Evolutionary conservation across 2,329 filamentous ascomycete species (phyloP).

Genomic region (Microcera coccophila): DNA sequence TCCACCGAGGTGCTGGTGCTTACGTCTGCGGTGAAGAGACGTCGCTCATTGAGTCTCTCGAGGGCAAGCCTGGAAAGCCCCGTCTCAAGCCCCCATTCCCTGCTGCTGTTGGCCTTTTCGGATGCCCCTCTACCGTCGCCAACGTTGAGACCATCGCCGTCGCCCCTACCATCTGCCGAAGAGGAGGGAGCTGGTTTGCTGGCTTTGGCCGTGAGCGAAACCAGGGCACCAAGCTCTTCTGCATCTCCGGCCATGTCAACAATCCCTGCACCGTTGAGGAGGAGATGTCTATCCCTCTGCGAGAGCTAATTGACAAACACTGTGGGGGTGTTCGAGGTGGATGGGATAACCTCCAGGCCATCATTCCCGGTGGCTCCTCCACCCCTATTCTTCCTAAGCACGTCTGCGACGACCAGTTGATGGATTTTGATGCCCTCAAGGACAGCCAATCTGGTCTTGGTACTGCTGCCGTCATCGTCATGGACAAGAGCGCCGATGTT

Average conservation of each 20-base stretch:
- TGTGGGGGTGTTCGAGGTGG: conserved; percentile 94
- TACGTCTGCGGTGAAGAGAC: conserved; percentile 99
- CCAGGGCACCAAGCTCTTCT: conserved; percentile 95
- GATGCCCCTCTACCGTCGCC: conserved; percentile 94
- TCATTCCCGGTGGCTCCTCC: conserved; percentile 95
- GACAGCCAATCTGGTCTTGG: conserved; percentile 96
- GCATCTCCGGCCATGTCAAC: conserved; percentile 98
- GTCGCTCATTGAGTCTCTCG: conserved; percentile 93
- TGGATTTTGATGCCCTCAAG: conserved; percentile 99
- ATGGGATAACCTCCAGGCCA: conserved; percentile 93
- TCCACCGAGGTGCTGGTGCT: conserved; percentile 94
- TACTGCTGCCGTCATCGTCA: conserved; percentile 96
- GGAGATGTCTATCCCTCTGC: conserved; percentile 97
- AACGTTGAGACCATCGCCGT: conserved; percentile 98
- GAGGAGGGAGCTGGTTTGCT: conserved; percentile 90
- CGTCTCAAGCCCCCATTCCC: conserved; percentile 98
- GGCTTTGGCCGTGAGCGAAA: conserved; percentile 93
- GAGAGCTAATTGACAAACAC: conserved; percentile 96
- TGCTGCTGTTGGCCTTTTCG: conserved; percentile 93
- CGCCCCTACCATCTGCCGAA: conserved; percentile 89
- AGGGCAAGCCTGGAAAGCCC: conserved; percentile 98
- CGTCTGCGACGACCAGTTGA: conserved; percentile 90
- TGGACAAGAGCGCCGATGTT: conserved; percentile 97
- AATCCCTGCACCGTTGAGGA: conserved; percentile 97
- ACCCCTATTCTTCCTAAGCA: conserved; percentile 90